Evolutionary conservation across 805 yeast species (phyloP).

Genomic region (Lachancea dasiensis): DNA sequence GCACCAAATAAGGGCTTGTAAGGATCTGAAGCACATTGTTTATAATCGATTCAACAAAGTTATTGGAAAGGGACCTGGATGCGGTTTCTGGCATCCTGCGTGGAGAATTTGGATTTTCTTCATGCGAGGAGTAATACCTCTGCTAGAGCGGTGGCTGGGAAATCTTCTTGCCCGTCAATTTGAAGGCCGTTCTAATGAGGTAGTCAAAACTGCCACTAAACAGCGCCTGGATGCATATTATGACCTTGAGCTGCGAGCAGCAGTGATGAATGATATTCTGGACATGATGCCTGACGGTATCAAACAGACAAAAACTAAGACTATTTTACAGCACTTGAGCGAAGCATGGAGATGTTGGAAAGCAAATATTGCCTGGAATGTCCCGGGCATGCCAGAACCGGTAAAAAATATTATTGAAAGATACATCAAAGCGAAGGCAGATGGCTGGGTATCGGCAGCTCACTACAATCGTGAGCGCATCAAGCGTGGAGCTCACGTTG

Average conservation of each 20-base stretch:
- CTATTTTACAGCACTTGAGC: slow-evolving; percentile 86
- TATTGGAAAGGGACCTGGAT: slow-evolving; percentile 98
- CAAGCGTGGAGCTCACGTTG: slow-evolving; percentile 83
- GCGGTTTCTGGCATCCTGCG: slow-evolving; percentile 99
- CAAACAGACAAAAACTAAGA: slow-evolving; percentile 77
- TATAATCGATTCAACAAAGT: slow-evolving; percentile 75
- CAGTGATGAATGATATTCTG: slow-evolving; percentile 90
- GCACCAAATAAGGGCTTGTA: slow-evolving; percentile 96
- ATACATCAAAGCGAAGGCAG: slow-evolving; percentile 91
- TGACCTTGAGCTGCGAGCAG: slow-evolving; percentile 86
- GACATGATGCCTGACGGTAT: slow-evolving; percentile 97
- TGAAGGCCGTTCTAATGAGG: slow-evolving; percentile 91
- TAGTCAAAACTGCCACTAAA: slow-evolving; percentile 89
- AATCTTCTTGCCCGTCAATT: slow-evolving; percentile 87
- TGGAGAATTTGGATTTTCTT: slow-evolving; percentile 97
- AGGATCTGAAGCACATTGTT: slow-evolving; percentile 88
- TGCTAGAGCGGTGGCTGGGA: slow-evolving; percentile 92
- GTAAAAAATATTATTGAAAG: slow-evolving; percentile 80
- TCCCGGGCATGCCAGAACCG: slow-evolving; percentile 92
- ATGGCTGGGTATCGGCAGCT: slow-evolving; percentile 92
- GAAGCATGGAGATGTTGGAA: slow-evolving; percentile 99
- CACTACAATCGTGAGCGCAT: slow-evolving; percentile 88
- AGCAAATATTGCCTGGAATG: slow-evolving; percentile 97
- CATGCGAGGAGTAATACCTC: slow-evolving; percentile 84
- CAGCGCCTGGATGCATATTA: slow-evolving; percentile 94